Evolutionary conservation across 1,284 basidiomycete species (phyloP).

Genomic region (Blastosporella zonata): DNA sequence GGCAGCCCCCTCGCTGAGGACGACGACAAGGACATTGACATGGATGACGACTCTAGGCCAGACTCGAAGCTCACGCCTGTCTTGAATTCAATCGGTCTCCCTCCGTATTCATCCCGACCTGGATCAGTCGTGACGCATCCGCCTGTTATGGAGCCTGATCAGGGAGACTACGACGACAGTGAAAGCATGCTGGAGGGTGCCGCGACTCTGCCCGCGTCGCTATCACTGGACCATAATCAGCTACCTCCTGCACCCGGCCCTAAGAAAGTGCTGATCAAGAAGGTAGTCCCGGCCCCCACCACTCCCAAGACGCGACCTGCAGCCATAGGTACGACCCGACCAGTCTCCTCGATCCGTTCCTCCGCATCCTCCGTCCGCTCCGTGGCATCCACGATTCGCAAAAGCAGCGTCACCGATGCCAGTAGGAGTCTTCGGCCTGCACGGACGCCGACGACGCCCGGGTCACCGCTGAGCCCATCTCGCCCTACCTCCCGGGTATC

Average conservation of each 20-base stretch:
- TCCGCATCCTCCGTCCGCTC: slow-evolving; percentile 24
- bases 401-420: slow-evolving; percentile 16
- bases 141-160: slow-evolving; percentile 20
- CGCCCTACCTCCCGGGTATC: slow-evolving; percentile 18
- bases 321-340: slow-evolving; percentile 10
- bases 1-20: slow-evolving; percentile 5
- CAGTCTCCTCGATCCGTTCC: slow-evolving; percentile 17
- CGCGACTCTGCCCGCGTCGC: slow-evolving; percentile 4
- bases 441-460: slow-evolving; percentile 1
- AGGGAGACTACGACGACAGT: slow-evolving; percentile 12
- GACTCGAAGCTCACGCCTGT: slow-evolving; percentile 66
- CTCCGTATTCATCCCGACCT: slow-evolving; percentile 17
- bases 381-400: slow-evolving; percentile 30
- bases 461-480: slow-evolving; percentile 9
- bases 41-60: slow-evolving; percentile 35
- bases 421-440: slow-evolving; percentile 1
- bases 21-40: slow-evolving; percentile 8
- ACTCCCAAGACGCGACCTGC: slow-evolving; percentile 6
- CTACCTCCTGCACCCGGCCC: neutral
- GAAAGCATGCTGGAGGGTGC: slow-evolving; percentile 4
- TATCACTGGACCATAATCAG: slow-evolving; percentile 17
- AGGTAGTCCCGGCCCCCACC: slow-evolving; percentile 13
- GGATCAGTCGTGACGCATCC: slow-evolving; percentile 22
- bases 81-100: slow-evolving; percentile 17
- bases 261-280: slow-evolving; percentile 15